Base-by-base conservation (phyloP, 352 stramenopile species). In the Detonula confervacea region DNA sequence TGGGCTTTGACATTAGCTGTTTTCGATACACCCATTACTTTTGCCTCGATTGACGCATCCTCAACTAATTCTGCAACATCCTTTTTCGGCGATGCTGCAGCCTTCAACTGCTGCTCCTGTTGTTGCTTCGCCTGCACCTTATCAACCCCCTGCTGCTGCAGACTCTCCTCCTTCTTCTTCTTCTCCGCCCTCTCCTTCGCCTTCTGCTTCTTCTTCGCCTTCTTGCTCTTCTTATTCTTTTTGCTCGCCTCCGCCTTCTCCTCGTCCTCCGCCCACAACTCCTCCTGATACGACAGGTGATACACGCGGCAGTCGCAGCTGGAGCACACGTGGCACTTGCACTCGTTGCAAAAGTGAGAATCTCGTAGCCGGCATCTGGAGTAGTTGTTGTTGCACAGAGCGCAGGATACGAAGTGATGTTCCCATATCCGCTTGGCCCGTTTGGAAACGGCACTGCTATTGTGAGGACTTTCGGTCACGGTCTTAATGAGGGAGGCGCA, bases 321-420 rank as follows among this genome's bases (percentile, higher is more conserved):
- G 84, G 92, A 95, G 82, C 97, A 99, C 8, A 99, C 97, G 66
- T 98, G 96, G 77, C 97, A 99, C 87, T 99, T 98, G 88, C 96
- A 98, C 89, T 99, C 97, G 35, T 93, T 91, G 79, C 97, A 99
- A 83, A 98, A 99, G 67, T 96, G 97, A 49, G 95, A 97, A 80
- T 97, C 93, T 12, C 69, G 60, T 55, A 95, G 94, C 52, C 95
- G 96, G 84, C 98, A 94, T 80, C 97, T 98, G 0, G 96, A 98
- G 84, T 97, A 98, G 22, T 95, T 96, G 11, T 93, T 88, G 24
- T 97, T 90, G 86, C 97, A 99, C 37, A 99, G 97, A 24, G 96
- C 96, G 83, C 97, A 99, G 37, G 95, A 97, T 25, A 98, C 95
- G 91, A 98, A 99, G 77, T 99, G 96, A 61, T 97, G 92, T 71